Conservation (phyloP, 495 filamentous ascomycete genomes). For the Parathielavia appendiculata region DNA sequence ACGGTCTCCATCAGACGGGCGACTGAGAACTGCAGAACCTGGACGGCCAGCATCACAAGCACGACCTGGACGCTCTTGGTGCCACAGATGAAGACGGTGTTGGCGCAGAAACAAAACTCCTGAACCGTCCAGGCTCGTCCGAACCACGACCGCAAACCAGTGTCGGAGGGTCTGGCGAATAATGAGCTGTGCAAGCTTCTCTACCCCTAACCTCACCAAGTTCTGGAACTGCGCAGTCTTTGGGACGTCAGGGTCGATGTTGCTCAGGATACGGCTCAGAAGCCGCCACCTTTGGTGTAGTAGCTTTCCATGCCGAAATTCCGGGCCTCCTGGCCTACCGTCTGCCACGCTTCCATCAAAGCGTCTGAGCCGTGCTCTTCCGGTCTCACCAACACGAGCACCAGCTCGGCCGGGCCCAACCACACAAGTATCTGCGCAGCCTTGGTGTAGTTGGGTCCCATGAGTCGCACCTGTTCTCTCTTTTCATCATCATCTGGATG, state of each 20-base stretch:
- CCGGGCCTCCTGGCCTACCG: background rate
- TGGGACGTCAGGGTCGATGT: background rate
- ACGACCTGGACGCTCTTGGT: background rate
- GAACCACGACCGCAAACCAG: background rate
- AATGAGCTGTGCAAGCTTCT: background rate
- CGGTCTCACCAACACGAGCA: too few relatives aligned
- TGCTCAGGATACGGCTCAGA: background rate
- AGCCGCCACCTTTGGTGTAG: background rate
- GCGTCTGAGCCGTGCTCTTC: conserved; percentile 7
- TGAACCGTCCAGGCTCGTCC: background rate
- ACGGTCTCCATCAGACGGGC: background rate
- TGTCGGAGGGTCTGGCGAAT: too few relatives aligned
- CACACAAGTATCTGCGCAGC: conserved; percentile 26
- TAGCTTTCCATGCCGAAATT: background rate
- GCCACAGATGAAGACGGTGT: background rate
- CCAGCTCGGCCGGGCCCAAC: conserved; percentile 25
- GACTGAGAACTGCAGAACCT: background rate
- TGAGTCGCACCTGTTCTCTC: conserved; percentile 26
- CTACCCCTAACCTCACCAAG: background rate
- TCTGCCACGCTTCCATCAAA: conserved; percentile 5
- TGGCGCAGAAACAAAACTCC: background rate
- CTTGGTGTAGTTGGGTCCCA: conserved; percentile 26
- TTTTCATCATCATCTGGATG: conserved; percentile 24
- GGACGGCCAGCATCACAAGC: background rate
- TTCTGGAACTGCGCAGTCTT: background rate